A percentile compares a stretch with the other conserved stretches of the same genome.
phyloP scores from a whole-genome alignment of 2,329 filamentous ascomycete genomes.

The Aschersonia sp. region DNA sequence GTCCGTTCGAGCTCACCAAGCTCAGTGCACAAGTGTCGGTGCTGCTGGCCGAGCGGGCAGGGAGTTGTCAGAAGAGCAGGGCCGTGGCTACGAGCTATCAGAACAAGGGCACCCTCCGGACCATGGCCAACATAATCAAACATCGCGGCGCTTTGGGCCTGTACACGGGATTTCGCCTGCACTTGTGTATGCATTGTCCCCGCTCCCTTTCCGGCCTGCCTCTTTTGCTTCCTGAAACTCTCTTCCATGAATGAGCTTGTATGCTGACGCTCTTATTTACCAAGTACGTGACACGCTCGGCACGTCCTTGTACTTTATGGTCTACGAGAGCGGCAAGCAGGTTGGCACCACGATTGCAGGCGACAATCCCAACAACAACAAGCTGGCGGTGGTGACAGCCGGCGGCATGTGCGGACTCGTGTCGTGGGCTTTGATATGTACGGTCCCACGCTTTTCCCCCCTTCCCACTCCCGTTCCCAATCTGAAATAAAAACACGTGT shows the following conservation, averaged over 20 bases:
- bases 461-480: too few relatives aligned
- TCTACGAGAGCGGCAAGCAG: conserved; percentile 78
- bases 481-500: too few relatives aligned
- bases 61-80: conserved; percentile 29
- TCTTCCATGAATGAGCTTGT: too few relatives aligned
- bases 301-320: conserved; percentile 77
- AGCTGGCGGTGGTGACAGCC: conserved; percentile 62
- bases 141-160: conserved; percentile 59
- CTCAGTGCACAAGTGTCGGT: conserved; percentile 76
- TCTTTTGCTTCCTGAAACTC: not conserved
- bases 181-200: conserved; percentile 46
- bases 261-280: too few relatives aligned
- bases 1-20: conserved; percentile 83
- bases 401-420: conserved; percentile 72
- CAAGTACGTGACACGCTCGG: conserved; percentile 69
- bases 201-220: not conserved
- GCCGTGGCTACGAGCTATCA: conserved; percentile 55
- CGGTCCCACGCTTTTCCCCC: conserved; percentile 11
- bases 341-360: conserved; percentile 60
- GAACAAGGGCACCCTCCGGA: conserved; percentile 63
- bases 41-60: conserved; percentile 42
- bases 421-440: conserved; percentile 66
- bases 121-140: conserved; percentile 61
- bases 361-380: conserved; percentile 59
- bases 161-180: conserved; percentile 68